Percentiles rank a stretch among this genome's conserved stretches.
These are phyloP conservation scores for Sutorius eximius DNA, from an alignment of 1,284 basidiomycete species.

Conservation along the genomic window DNA sequence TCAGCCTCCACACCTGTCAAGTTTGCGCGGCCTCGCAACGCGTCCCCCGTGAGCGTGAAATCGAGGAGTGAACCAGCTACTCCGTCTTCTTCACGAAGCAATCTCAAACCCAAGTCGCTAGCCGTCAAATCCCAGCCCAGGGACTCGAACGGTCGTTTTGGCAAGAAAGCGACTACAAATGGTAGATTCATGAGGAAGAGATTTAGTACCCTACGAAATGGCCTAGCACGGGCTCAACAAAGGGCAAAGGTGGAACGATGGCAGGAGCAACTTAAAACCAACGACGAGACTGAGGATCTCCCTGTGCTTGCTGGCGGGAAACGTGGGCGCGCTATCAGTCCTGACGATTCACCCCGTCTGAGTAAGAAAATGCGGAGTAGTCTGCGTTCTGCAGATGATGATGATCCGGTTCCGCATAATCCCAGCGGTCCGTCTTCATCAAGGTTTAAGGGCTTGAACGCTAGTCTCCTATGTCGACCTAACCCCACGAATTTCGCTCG, in stretches of 20 bases:
- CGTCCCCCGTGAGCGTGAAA: conserved; percentile 25
- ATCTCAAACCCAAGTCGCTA: conserved; percentile 44
- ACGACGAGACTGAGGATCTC: conserved; percentile 21
- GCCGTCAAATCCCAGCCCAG: conserved; percentile 52
- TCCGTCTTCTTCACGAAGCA: conserved; percentile 29
- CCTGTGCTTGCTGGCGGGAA: conserved; percentile 22
- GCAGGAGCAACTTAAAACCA: conserved; percentile 22
- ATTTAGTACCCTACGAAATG: conserved; percentile 24
- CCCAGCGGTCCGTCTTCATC: conserved; percentile 26
- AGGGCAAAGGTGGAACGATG: conserved; percentile 41
- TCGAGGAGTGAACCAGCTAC: conserved; percentile 26
- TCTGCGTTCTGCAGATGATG: conserved; percentile 24
- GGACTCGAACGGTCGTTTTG: conserved; percentile 50
- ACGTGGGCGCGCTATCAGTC: conserved; percentile 21
- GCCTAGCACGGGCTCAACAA: conserved; percentile 40
- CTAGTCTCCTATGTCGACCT: conserved; percentile 35
- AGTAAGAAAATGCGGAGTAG: conserved; percentile 29
- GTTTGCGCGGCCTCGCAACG: conserved; percentile 10
- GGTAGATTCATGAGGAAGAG: conserved; percentile 47
- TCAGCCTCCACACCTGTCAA: conserved; percentile 16
- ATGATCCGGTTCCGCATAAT: conserved; percentile 32
- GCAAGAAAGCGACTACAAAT: conserved; percentile 52
- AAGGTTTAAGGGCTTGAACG: conserved; percentile 36
- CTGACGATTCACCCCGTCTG: conserved; percentile 28
- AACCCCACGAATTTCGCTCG: conserved; percentile 37